A percentile compares a stretch with the other conserved stretches of the same genome.
Evolutionary conservation across 179 eudicot species (phyloP).

Genomic region (Silene noctiflora): DNA sequence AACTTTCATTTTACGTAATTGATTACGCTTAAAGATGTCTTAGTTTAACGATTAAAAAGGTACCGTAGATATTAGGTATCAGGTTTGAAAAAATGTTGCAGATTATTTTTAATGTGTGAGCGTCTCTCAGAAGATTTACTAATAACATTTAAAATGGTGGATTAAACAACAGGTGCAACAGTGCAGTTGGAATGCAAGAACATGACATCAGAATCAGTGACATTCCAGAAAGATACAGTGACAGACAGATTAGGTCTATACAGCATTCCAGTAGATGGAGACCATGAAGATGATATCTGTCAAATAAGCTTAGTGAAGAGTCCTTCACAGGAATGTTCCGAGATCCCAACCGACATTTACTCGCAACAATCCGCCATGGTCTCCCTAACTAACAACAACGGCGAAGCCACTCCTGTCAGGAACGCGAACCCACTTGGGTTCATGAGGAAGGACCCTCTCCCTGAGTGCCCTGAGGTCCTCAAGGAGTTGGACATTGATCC

Average conservation of each 20-base stretch:
- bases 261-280: constrained; percentile 35
- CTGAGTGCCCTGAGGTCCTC: constrained; percentile 35
- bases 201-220: constrained; percentile 24
- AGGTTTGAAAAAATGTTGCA: too few relatives aligned
- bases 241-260: constrained; percentile 41
- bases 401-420: constrained; percentile 33
- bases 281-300: constrained; percentile 49
- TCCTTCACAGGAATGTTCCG: constrained; percentile 35
- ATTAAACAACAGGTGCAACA: constrained; percentile 32
- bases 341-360: constrained; percentile 22
- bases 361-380: constrained; percentile 28
- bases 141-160: background rate
- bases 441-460: constrained; percentile 29
- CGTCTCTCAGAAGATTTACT: too few relatives aligned
- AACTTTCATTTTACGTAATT: background rate
- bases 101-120: too few relatives aligned
- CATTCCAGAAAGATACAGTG: constrained; percentile 17
- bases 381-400: constrained; percentile 39
- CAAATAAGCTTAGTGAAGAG: constrained; percentile 34
- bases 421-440: constrained; percentile 57
- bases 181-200: constrained; percentile 43
- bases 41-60: too few relatives aligned
- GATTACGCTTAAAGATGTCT: too few relatives aligned
- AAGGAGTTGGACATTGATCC: constrained; percentile 34
- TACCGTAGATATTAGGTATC: too few relatives aligned